A percentile compares a stretch with the other conserved stretches of the same genome.
phyloP scores from a whole-genome alignment of 164 flowering plant species.

The Santalum album region DNA sequence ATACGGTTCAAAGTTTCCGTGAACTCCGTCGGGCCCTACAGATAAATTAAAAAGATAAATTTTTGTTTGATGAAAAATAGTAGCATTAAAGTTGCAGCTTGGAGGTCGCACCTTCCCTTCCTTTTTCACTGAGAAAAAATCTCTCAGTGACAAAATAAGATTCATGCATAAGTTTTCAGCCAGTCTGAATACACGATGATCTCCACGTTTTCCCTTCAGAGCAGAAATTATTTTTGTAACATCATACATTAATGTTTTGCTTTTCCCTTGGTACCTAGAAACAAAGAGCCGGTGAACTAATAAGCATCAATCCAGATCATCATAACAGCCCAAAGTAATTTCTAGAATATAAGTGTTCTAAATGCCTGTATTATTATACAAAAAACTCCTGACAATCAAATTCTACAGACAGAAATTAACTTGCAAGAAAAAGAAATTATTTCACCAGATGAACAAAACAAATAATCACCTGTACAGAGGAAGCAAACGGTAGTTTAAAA shows the following conservation, averaged over 20 bases:
- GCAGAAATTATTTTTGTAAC: slow-evolving; percentile 79
- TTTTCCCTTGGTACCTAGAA: slow-evolving; percentile 84
- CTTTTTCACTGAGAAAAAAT: slow-evolving; percentile 77
- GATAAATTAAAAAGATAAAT: not conserved
- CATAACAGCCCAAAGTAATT: not conserved
- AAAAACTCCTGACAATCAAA: not conserved
- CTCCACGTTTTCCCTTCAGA: slow-evolving; percentile 84
- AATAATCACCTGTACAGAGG: slow-evolving; percentile 78
- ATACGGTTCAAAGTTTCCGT: slow-evolving; percentile 91
- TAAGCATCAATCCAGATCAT: not conserved
- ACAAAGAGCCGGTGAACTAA: not conserved
- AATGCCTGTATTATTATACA: not conserved
- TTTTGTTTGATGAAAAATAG: not conserved
- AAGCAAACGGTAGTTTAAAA: slow-evolving; percentile 85
- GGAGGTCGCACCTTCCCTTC: slow-evolving; percentile 71
- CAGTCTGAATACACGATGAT: slow-evolving; percentile 88
- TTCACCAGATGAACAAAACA: not conserved
- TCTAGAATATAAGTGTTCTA: not conserved
- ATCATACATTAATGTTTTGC: slow-evolving; percentile 83
- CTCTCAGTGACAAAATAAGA: slow-evolving; percentile 76
- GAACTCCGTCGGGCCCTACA: slow-evolving; percentile 90
- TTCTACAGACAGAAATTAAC: not conserved
- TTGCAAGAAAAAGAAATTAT: not conserved
- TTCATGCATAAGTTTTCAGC: slow-evolving; percentile 98
- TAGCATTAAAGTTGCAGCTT: slow-evolving; percentile 4